These are phyloP conservation scores for Dothiorella sarmentorum DNA, from an alignment of 2,329 filamentous ascomycete species.

Conservation along the genomic window DNA sequence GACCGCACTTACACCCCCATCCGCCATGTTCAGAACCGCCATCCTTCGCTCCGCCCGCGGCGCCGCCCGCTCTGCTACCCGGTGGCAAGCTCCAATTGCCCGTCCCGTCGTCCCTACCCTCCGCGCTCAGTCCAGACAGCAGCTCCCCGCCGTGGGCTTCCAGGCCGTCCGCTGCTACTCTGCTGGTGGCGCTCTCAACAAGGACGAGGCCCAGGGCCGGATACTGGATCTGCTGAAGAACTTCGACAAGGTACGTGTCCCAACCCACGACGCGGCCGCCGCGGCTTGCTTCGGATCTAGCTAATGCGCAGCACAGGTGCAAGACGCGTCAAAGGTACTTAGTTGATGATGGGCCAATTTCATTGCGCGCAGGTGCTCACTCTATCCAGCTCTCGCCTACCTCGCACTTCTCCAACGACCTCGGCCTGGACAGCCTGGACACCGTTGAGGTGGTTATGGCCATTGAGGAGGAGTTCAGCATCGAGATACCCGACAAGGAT, in stretches of 20 bases:
- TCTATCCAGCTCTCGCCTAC: slow-evolving; percentile 67
- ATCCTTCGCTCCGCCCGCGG: slow-evolving; percentile 71
- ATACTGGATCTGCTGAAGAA: slow-evolving; percentile 91
- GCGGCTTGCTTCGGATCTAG: slow-evolving; percentile 14
- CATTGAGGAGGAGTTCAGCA: slow-evolving; percentile 95
- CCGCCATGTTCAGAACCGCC: slow-evolving; percentile 84
- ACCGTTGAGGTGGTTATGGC: slow-evolving; percentile 99
- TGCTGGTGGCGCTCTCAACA: slow-evolving; percentile 70
- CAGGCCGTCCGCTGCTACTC: slow-evolving; percentile 81
- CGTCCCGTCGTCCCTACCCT: slow-evolving; percentile 59
- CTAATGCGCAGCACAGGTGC: slow-evolving; percentile 53
- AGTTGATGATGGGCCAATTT: slow-evolving; percentile 24
- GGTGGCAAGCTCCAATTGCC: slow-evolving; percentile 50
- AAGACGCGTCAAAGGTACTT: slow-evolving; percentile 57
- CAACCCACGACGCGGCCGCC: not conserved
- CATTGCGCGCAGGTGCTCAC: slow-evolving; percentile 25
- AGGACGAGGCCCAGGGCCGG: slow-evolving; percentile 83
- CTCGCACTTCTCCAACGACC: slow-evolving; percentile 94
- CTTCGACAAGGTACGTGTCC: slow-evolving; percentile 81
- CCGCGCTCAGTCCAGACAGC: slow-evolving; percentile 59
- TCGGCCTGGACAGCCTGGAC: slow-evolving; percentile 94
- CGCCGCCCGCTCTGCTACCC: slow-evolving; percentile 41
- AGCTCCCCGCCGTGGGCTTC: slow-evolving; percentile 61
- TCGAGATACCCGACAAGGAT: slow-evolving; percentile 97
- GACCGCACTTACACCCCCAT: slow-evolving; percentile 19